Conservation (phyloP, 768 basidiomycete genomes). For the Tylopilus vinaceipallidus region DNA sequence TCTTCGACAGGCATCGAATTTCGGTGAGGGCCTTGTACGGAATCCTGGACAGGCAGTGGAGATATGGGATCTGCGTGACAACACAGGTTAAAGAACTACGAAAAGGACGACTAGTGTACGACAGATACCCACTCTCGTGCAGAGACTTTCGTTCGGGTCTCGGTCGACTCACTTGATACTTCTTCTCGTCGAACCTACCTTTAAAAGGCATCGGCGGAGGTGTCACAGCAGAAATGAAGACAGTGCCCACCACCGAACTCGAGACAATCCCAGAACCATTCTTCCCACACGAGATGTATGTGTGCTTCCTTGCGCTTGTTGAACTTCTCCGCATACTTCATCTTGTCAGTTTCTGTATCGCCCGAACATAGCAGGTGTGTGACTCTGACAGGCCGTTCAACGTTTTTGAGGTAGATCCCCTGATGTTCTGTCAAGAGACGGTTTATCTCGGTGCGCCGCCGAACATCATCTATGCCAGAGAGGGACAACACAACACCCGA, state of each 20-base stretch:
- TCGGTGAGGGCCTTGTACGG: constrained; percentile 13
- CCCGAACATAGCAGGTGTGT: constrained; percentile 84
- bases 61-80: constrained; percentile 10
- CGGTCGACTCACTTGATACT: constrained; percentile 57
- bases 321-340: constrained; percentile 75
- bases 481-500: constrained; percentile 64
- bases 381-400: constrained; percentile 75
- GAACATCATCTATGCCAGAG: constrained; percentile 70
- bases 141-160: constrained; percentile 52
- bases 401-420: constrained; percentile 69
- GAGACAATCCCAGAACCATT: constrained; percentile 95
- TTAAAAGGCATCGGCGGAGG: constrained; percentile 1
- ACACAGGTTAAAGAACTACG: not conserved
- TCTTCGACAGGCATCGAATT: constrained; percentile 10
- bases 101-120: not conserved
- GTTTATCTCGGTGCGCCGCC: constrained; percentile 61
- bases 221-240: not conserved
- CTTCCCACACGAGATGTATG: constrained; percentile 86
- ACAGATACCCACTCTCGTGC: constrained; percentile 19
- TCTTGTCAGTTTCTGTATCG: constrained; percentile 67
- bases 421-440: constrained; percentile 55
- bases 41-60: constrained; percentile 14
- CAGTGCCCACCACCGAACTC: constrained; percentile 58
- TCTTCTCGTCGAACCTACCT: constrained; percentile 65
- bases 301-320: constrained; percentile 66